Percentiles rank a stretch among this genome's conserved stretches.
Evolutionary conservation across 768 basidiomycete species (phyloP).

Genomic region (Psilocybe cyanescens): DNA sequence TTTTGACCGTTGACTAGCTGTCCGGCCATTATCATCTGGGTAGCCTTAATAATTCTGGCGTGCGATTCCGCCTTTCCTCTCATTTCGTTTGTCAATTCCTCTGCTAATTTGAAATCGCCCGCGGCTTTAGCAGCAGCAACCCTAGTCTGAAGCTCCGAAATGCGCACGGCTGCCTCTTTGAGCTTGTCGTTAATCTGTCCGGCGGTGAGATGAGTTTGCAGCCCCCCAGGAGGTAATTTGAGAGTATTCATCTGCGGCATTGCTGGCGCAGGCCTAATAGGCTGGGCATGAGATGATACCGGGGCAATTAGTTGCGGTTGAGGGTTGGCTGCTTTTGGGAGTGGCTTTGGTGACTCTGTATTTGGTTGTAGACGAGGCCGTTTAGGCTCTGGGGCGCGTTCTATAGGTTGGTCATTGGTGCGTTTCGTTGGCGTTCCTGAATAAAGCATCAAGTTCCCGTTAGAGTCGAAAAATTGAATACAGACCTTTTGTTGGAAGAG

Average conservation of each 20-base stretch:
- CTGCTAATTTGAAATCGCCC: background rate
- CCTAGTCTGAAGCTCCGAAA: background rate
- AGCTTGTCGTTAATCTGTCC: slow-evolving; percentile 5
- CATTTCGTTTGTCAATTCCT: too few relatives aligned
- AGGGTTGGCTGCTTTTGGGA: slow-evolving; percentile 19
- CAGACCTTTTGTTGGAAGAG: slow-evolving; percentile 31
- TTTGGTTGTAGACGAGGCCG: slow-evolving; percentile 37
- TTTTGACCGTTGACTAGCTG: too few relatives aligned
- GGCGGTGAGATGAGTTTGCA: background rate
- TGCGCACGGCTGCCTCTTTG: background rate
- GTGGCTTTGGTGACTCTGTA: slow-evolving; percentile 22
- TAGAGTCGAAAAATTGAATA: background rate
- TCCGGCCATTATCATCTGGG: too few relatives aligned
- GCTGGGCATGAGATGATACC: slow-evolving; percentile 19
- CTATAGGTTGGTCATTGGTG: slow-evolving; percentile 37
- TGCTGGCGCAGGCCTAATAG: background rate
- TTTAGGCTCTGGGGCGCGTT: slow-evolving; percentile 50
- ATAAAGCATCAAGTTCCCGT: slow-evolving; percentile 9
- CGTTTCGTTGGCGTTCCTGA: slow-evolving; percentile 43
- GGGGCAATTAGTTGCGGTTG: slow-evolving; percentile 7
- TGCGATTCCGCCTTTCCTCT: background rate
- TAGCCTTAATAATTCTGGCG: background rate
- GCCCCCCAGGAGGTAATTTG: background rate
- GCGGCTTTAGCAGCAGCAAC: background rate
- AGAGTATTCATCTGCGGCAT: background rate